Evolutionary conservation across 2,329 filamentous ascomycete species (phyloP), one percentile per base, ranked within the genome.

Genomic region (Ascochyta viciae-villosae): DNA sequence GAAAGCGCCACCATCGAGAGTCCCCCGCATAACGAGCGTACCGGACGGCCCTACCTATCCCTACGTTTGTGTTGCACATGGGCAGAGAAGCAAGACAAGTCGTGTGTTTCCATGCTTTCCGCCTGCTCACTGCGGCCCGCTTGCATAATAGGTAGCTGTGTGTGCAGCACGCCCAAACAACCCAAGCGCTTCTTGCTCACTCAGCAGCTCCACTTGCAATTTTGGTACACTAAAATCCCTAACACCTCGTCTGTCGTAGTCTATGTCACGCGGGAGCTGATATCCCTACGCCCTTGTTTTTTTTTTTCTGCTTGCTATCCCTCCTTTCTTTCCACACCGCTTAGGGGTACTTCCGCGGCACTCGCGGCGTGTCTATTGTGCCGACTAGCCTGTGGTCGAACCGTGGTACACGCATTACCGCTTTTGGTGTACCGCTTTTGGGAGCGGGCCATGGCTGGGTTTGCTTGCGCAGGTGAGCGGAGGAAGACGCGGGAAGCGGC

Each of bases 161-260:
- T 2, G 8, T 26, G 24, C 4, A 4, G 6, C 22, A 3, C 2
- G 26, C 9, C 16, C 29, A 24, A 19, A 15, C 6, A 23, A 29
- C 41, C 41, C 3, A 29, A 10, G 7, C 6, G 24, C 19, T 29
- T 31, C 16, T 16, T 34, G 43, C 50, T 47, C 50, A 47, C 50
- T 53, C 44, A 54, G 44, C 44, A 48, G 53, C 53, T 50, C 53
- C 53, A 56, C 53, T 42, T 31, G 29, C 29, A 50, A 46, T 50
- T 41, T 50, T 56, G 53, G 53, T 56, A 56, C 53, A 51, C 53
- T 56, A 56, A 56, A 50, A 48, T 39, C 53, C 42, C 53, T 55
- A 55, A 51, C 53, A 48, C 38, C 31, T 45, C 19, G 24, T 47
- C 43, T 43, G 48, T 43, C 42, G 27, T 41, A 40, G 45, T 22